Conservation (phyloP, 2,329 filamentous ascomycete species). For the Diplodia scrobiculata region DNA sequence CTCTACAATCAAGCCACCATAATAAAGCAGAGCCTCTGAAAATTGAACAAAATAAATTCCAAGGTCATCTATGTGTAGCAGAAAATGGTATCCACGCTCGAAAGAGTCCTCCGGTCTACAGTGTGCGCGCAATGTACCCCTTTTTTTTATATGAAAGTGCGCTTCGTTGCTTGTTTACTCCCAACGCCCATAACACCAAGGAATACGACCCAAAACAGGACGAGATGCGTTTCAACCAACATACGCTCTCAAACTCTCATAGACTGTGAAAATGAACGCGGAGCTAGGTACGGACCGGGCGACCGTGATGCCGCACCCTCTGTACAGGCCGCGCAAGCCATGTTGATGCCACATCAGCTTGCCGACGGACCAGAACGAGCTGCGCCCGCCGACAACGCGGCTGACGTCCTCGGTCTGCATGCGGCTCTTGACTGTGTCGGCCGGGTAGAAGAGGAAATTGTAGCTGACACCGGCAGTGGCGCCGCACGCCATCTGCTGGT, state of each 20-base stretch:
- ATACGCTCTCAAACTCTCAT: conserved; percentile 76
- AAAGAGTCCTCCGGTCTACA: not conserved
- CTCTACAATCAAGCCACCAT: no score
- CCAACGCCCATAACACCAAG: conserved; percentile 5
- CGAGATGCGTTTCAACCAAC: conserved; percentile 49
- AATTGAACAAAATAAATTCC: conserved; percentile 4
- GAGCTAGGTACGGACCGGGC: conserved; percentile 86
- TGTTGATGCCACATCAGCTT: conserved; percentile 76
- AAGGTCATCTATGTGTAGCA: conserved; percentile 7
- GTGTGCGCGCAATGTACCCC: not conserved
- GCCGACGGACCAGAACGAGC: conserved; percentile 73
- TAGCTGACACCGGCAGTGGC: conserved; percentile 89
- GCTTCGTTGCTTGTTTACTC: conserved; percentile 3
- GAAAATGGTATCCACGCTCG: conserved; percentile 16
- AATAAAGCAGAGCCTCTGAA: not conserved
- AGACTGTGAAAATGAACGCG: conserved; percentile 97
- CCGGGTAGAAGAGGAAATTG: conserved; percentile 96
- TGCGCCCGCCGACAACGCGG: conserved; percentile 51
- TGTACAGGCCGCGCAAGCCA: conserved; percentile 82
- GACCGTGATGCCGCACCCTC: conserved; percentile 93
- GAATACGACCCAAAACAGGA: not conserved
- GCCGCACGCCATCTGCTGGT: conserved; percentile 85
- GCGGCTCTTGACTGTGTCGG: conserved; percentile 94
- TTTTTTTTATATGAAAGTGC: not conserved
- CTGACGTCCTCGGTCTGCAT: conserved; percentile 86